Evolutionary conservation across 768 basidiomycete species (phyloP).

Genomic region (Suillus lakei): DNA sequence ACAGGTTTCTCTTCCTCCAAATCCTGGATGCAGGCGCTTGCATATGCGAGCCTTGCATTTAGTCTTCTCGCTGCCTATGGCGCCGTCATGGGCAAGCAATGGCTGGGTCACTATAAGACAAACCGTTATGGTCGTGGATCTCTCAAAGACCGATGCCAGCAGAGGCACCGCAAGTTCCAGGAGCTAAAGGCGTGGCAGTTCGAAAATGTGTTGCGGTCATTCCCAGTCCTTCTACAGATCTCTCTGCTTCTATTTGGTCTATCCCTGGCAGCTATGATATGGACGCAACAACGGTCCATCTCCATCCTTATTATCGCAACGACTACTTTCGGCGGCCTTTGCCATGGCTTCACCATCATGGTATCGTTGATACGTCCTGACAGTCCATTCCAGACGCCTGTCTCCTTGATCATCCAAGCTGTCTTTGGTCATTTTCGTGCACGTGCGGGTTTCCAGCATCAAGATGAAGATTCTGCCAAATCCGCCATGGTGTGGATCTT

Average conservation of each 20-base stretch:
- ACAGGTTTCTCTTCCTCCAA: neutral
- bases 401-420: neutral
- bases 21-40: conserved; percentile 14
- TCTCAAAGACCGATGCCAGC: neutral
- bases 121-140: conserved; percentile 3
- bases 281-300: neutral
- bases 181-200: conserved; percentile 8
- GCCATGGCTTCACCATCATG: conserved; percentile 5
- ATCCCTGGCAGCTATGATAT: conserved; percentile 4
- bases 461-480: neutral
- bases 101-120: conserved; percentile 8
- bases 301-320: neutral
- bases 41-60: conserved; percentile 17
- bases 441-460: neutral
- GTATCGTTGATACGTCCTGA: neutral
- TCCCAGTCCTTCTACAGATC: conserved; percentile 11
- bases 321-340: neutral
- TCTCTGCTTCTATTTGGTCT: conserved; percentile 10
- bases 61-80: conserved; percentile 18
- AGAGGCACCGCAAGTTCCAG: conserved; percentile 11
- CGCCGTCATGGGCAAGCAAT: conserved; percentile 13
- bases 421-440: neutral
- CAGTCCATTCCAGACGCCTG: conserved; percentile 8
- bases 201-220: conserved; percentile 2
- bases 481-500: conserved; percentile 12